phyloP scores from a whole-genome alignment of 2,329 filamentous ascomycete species.

The Epichloe uncinata region DNA sequence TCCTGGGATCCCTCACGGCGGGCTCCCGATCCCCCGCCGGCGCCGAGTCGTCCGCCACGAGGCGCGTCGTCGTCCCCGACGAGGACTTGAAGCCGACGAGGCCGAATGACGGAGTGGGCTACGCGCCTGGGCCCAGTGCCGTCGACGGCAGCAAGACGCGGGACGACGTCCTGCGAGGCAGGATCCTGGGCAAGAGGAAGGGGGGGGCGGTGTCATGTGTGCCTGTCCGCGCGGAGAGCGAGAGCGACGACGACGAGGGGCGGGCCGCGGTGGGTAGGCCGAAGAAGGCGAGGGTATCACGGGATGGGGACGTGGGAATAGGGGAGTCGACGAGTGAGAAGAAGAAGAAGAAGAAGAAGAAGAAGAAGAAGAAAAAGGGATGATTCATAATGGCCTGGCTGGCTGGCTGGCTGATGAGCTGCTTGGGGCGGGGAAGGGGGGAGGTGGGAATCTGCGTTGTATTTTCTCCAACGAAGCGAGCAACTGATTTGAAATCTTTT shows the following conservation, averaged over 20 bases:
- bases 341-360: neutral
- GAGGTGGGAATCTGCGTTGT: too few species aligned
- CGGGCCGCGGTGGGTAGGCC: slow-evolving; percentile 22
- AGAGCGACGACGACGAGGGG: slow-evolving; percentile 24
- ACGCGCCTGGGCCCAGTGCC: slow-evolving; percentile 18
- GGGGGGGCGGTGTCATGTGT: too few species aligned
- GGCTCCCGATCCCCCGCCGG: too few species aligned
- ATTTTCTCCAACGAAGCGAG: neutral
- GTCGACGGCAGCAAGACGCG: neutral
- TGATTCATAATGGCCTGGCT: neutral
- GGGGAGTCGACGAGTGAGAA: neutral
- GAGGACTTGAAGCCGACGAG: neutral
- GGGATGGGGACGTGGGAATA: too few species aligned
- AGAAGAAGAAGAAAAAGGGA: neutral
- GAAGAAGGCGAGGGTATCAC: slow-evolving; percentile 6
- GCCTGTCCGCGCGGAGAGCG: slow-evolving; percentile 13
- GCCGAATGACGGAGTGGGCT: slow-evolving; percentile 29
- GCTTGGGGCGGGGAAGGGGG: too few species aligned
- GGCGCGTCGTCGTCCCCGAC: slow-evolving; percentile 4
- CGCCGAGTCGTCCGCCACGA: too few species aligned
- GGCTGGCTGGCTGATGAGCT: too few species aligned
- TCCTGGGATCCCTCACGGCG: slow-evolving; percentile 18
- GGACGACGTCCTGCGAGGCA: neutral
- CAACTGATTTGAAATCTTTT: neutral
- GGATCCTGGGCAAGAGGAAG: slow-evolving; percentile 10